Evolutionary conservation across 495 filamentous ascomycete species (phyloP).

Genomic region (Annulohypoxylon moriforme): DNA sequence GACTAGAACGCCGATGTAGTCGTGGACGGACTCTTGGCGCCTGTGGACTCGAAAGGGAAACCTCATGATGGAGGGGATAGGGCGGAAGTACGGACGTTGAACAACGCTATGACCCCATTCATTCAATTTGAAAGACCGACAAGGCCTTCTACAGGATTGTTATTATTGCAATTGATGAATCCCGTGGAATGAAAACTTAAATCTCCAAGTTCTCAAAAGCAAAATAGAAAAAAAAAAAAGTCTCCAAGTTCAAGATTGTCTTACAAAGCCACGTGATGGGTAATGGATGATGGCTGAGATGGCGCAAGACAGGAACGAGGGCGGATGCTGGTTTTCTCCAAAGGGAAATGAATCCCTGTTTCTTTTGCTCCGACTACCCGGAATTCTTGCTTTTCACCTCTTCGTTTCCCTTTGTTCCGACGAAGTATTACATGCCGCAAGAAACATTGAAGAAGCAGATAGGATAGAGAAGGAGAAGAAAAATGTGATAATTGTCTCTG

Average conservation of each 20-base stretch:
- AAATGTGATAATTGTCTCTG: too few species aligned
- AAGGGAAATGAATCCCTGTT: constrained; percentile 2
- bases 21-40: constrained; percentile 54
- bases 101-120: constrained; percentile 18
- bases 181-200: background rate
- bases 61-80: constrained; percentile 34
- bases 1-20: constrained; percentile 59
- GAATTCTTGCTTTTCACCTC: constrained; percentile 6
- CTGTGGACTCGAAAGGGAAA: constrained; percentile 32
- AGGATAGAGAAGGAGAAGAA: background rate
- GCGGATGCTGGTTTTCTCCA: constrained; percentile 26
- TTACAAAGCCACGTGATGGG: constrained; percentile 41
- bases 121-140: constrained; percentile 7
- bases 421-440: background rate
- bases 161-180: constrained; percentile 9
- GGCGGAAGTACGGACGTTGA: constrained; percentile 18
- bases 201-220: constrained; percentile 20
- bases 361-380: background rate
- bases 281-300: constrained; percentile 1
- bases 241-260: constrained; percentile 28
- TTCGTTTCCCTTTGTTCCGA: background rate
- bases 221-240: constrained; percentile 7
- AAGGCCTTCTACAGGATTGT: background rate
- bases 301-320: constrained; percentile 18
- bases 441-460: background rate